phyloP scores from a whole-genome alignment of 2,329 filamentous ascomycete genomes.

The Reticulascus tulasneorum region DNA sequence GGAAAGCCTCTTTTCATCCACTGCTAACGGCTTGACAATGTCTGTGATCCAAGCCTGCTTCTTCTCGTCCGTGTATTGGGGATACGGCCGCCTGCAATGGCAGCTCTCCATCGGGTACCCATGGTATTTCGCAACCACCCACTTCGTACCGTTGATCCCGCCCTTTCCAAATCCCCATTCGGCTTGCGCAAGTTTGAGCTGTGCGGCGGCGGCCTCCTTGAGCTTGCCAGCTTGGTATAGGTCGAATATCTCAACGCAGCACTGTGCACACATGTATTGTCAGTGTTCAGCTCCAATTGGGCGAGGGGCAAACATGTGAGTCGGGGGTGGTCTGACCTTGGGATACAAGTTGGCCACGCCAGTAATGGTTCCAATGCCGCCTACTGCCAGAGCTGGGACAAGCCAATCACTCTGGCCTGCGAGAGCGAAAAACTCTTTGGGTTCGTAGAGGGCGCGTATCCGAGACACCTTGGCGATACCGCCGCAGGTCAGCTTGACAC shows the following conservation, averaged over 20 bases:
- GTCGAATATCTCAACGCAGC: constrained; percentile 45
- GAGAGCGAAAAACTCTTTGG: constrained; percentile 60
- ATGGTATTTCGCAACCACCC: constrained; percentile 49
- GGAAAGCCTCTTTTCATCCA: constrained; percentile 14
- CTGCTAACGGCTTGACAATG: constrained; percentile 9
- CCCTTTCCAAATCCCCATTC: constrained; percentile 56
- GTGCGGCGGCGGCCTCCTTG: constrained; percentile 43
- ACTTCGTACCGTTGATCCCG: constrained; percentile 59
- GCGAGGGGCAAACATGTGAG: no score
- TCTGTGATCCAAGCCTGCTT: constrained; percentile 29
- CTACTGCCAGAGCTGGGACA: constrained; percentile 54
- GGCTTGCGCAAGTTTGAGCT: constrained; percentile 46
- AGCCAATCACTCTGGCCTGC: constrained; percentile 73
- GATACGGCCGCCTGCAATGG: constrained; percentile 52
- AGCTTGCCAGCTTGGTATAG: constrained; percentile 42
- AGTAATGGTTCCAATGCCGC: constrained; percentile 57
- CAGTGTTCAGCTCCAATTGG: no score
- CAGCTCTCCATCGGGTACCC: constrained; percentile 48
- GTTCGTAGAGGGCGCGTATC: constrained; percentile 45
- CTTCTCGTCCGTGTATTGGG: constrained; percentile 34
- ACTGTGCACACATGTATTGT: no score
- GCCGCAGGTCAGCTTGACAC: constrained; percentile 70
- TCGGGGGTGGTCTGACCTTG: no score
- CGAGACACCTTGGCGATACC: constrained; percentile 69
- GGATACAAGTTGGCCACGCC: constrained; percentile 62